Evolutionary conservation across 345 rosid species (phyloP).

Genomic region (Combretum micranthum): DNA sequence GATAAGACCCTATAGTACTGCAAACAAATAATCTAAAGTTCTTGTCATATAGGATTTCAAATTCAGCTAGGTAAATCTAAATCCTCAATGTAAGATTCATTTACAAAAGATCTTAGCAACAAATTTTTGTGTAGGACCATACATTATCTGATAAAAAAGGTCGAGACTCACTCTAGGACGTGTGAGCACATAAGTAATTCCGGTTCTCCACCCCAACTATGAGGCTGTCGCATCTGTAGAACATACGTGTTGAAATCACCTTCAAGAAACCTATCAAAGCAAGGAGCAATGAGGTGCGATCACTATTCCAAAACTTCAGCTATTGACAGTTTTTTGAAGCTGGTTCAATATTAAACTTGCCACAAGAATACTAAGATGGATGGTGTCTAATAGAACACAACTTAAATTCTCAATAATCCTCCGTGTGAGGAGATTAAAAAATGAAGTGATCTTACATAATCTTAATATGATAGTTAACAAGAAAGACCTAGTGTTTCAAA

Average conservation of each 20-base stretch:
- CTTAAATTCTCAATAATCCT: no score
- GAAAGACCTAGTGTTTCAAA: background rate
- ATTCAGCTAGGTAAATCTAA: no score
- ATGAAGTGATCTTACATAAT: no score
- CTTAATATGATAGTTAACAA: no score
- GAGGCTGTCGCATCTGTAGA: constrained; percentile 49
- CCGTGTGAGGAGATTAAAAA: no score
- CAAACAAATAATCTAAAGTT: no score
- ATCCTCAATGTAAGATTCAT: no score
- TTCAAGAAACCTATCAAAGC: constrained; percentile 45
- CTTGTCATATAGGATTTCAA: no score
- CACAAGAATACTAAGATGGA: no score
- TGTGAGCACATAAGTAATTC: constrained; percentile 74
- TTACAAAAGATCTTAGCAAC: background rate
- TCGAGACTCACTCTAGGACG: constrained; percentile 35
- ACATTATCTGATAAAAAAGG: background rate
- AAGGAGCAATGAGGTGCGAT: constrained; percentile 1
- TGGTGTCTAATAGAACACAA: no score
- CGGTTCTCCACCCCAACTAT: constrained; percentile 74
- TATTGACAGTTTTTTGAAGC: background rate
- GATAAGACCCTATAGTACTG: no score
- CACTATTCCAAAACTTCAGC: background rate
- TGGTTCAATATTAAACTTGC: no score
- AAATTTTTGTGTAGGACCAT: background rate
- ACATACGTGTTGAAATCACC: constrained; percentile 55